phyloP scores from a whole-genome alignment of 768 basidiomycete species.

The Mycena vulgaris region DNA sequence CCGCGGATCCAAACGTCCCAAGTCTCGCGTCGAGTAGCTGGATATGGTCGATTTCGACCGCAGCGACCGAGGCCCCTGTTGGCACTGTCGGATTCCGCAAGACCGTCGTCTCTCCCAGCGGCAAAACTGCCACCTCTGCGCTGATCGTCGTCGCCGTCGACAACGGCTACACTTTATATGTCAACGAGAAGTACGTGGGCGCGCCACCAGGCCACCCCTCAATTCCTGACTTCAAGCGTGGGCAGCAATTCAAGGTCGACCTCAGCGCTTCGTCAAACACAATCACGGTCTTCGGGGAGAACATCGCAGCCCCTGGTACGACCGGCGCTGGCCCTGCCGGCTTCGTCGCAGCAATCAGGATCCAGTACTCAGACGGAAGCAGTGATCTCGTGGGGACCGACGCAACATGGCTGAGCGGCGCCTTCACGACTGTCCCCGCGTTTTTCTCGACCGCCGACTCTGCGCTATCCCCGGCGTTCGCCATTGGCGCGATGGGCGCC shows the following conservation, averaged over 20 bases:
- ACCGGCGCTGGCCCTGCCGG: constrained; percentile 21
- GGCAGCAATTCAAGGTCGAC: constrained; percentile 18
- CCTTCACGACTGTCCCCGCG: not conserved
- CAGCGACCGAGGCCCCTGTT: constrained; percentile 2
- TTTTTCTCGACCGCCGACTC: constrained; percentile 14
- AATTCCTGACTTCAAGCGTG: not conserved
- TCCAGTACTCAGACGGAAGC: constrained; percentile 24
- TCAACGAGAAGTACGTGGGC: constrained; percentile 24
- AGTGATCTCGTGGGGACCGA: constrained; percentile 14
- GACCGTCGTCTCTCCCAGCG: constrained; percentile 22
- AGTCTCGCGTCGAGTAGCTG: constrained; percentile 16
- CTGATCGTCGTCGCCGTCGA: constrained; percentile 20
- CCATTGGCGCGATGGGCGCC: not conserved
- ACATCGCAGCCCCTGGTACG: not conserved
- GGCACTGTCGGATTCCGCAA: constrained; percentile 33
- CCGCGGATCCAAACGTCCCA: not conserved
- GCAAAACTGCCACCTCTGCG: constrained; percentile 23
- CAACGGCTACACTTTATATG: constrained; percentile 24
- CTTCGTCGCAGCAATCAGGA: constrained; percentile 7
- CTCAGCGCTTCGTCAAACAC: constrained; percentile 19
- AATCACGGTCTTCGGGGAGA: constrained; percentile 18
- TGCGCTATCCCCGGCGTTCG: not conserved
- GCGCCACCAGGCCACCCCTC: not conserved
- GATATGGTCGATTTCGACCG: constrained; percentile 29
- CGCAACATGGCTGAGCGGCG: constrained; percentile 21